These are phyloP conservation scores for Epicoccum sorghinum DNA, from an alignment of 2,329 filamentous ascomycete species.

Conservation along the genomic window DNA sequence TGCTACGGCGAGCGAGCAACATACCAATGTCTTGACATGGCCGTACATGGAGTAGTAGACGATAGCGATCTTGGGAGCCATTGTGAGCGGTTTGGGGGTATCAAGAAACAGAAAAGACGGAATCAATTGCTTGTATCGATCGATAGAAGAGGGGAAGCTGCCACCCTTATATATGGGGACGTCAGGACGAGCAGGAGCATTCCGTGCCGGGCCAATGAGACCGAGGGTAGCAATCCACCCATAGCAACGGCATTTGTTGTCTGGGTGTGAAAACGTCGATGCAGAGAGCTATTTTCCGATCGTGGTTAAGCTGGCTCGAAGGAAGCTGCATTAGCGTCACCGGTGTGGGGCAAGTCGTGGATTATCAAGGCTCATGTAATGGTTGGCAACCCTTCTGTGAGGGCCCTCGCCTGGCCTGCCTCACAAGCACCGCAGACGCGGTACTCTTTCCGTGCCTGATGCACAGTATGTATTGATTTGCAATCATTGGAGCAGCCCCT, in stretches of 20 bases:
- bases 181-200: conserved; percentile 2
- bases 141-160: conserved; percentile 1
- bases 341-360: neutral
- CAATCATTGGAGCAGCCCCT: neutral
- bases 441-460: conserved; percentile 1
- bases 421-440: neutral
- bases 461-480: neutral
- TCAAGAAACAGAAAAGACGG: conserved; percentile 12
- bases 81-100: conserved; percentile 47
- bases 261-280: conserved; percentile 12
- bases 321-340: conserved; percentile 14
- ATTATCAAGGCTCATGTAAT: conserved; percentile 25
- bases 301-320: conserved; percentile 9
- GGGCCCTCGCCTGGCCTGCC: neutral
- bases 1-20: conserved; percentile 10
- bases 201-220: conserved; percentile 17
- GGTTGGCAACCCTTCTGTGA: conserved; percentile 12
- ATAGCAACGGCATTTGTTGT: neutral
- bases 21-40: conserved; percentile 43
- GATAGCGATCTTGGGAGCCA: conserved; percentile 92
- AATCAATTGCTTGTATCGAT: conserved; percentile 1
- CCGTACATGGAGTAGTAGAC: conserved; percentile 64
- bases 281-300: conserved; percentile 10
- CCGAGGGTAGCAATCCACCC: conserved; percentile 8
- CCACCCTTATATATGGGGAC: conserved; percentile 10